Conservation (phyloP, 345 rosid genomes). For the Rhizophora apiculata region DNA sequence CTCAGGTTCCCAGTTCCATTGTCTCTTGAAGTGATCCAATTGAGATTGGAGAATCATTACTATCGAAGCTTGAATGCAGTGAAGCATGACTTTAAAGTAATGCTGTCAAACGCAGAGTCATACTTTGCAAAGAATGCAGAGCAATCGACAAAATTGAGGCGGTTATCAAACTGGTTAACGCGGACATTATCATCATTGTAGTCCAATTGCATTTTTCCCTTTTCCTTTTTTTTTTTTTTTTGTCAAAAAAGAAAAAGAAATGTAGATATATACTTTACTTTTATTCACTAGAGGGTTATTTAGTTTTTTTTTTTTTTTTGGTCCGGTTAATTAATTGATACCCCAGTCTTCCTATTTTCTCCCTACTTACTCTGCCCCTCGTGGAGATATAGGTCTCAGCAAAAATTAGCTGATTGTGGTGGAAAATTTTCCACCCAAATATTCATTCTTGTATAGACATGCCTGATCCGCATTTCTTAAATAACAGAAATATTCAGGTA, state of each 20-base stretch:
- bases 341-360: neutral
- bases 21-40: conserved; percentile 60
- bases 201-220: conserved; percentile 8
- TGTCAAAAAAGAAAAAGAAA: neutral
- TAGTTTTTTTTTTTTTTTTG: neutral
- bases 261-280: conserved; percentile 42
- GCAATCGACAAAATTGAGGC: conserved; percentile 45
- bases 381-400: neutral
- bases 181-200: conserved; percentile 47
- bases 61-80: conserved; percentile 73
- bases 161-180: conserved; percentile 55
- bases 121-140: conserved; percentile 57
- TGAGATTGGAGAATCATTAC: conserved; percentile 78
- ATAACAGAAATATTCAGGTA: neutral
- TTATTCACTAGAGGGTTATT: neutral
- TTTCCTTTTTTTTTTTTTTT: neutral
- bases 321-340: neutral
- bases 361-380: neutral
- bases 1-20: conserved; percentile 88
- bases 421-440: conserved; percentile 28
- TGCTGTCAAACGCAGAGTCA: conserved; percentile 67
- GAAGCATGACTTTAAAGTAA: conserved; percentile 66
- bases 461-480: conserved; percentile 9
- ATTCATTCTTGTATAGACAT: conserved; percentile 42
- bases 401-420: conserved; percentile 24